Evolutionary conservation across 805 yeast species (phyloP), one percentile per base, ranked within the genome.

Genomic region (Starmerella roubikii): DNA sequence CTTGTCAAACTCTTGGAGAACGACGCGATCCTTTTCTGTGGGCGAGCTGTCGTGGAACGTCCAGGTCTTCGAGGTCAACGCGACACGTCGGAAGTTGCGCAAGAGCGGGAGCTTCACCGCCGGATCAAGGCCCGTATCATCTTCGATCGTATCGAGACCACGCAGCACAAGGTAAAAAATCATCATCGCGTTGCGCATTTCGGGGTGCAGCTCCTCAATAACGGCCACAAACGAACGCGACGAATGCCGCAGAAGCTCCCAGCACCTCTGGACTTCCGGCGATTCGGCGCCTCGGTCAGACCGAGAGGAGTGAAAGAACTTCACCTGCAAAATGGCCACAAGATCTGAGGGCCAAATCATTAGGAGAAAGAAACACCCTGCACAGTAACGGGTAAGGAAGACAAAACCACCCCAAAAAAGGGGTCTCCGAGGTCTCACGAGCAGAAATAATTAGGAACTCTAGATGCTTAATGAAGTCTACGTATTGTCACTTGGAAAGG

Each of bases 181-280:
- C 85, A 76, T 76, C 45, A 63, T 70, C 1, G 79, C 81, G 47
- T 75, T 75, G 48, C 94, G 72, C 47, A 91, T 65, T 53, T 85
- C 94, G 0, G 96, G 96, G 56, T 84, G 78, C 43, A 91, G 68
- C 57, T 91, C 94, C 66, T 71, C 69, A 53, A 88, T 88, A 18
- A 91, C 98, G 0, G 93, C 83, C n/a, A 79, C 85, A 57, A 91
- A 91, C 3, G 96, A 84, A 47, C 98, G 72, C 13, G 96, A 86
- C 0, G 97, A 80, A 41, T 61, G 41, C 24, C 64, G 61, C 43
- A 91, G 65, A 43, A 84, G 64, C 43, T 71, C 67, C 55, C 76
- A 83, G 57, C 96, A 84, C 58, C 71, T 64, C 43, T 56, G 60
- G 49, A 78, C 61, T 15, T 68, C 60, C n/a, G 40, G 28, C 16